phyloP scores from a whole-genome alignment of 495 filamentous ascomycete species.

The Clavariopsis aquatica region DNA sequence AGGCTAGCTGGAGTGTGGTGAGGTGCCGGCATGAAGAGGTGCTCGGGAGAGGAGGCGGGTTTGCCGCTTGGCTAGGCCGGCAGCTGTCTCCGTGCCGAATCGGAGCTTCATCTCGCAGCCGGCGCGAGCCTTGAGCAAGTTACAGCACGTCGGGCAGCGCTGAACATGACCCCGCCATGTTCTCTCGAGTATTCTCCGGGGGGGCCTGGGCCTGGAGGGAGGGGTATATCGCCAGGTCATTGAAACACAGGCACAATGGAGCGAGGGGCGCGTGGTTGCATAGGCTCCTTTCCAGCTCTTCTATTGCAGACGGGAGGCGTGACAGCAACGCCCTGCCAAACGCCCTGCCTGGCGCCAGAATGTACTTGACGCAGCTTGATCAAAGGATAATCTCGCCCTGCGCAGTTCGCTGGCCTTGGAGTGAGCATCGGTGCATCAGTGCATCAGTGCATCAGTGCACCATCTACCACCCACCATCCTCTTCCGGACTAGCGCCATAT shows the following conservation, averaged over 20 bases:
- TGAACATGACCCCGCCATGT: no score
- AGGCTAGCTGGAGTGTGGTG: conserved; percentile 7
- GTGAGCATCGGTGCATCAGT: no score
- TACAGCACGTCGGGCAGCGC: neutral
- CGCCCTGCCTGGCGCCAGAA: neutral
- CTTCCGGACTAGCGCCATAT: neutral
- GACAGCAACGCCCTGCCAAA: no score
- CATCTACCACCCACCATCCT: neutral
- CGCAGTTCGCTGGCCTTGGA: neutral
- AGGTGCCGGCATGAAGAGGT: neutral
- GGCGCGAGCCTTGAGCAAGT: neutral
- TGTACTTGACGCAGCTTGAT: neutral
- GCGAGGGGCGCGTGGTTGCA: no score
- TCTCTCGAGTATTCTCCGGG: no score
- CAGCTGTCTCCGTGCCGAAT: neutral
- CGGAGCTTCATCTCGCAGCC: neutral
- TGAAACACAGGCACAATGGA: no score
- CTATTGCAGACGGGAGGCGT: no score
- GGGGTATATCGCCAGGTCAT: no score
- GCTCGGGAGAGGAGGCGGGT: neutral
- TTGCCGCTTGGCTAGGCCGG: neutral
- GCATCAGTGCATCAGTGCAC: no score
- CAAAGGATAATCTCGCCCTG: neutral
- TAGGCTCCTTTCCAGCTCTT: no score
- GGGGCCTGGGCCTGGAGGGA: no score